Evolutionary conservation across 805 yeast genomes (phyloP), one percentile per base, ranked within the genome.

Genomic region (Starmerella tilneyi): DNA sequence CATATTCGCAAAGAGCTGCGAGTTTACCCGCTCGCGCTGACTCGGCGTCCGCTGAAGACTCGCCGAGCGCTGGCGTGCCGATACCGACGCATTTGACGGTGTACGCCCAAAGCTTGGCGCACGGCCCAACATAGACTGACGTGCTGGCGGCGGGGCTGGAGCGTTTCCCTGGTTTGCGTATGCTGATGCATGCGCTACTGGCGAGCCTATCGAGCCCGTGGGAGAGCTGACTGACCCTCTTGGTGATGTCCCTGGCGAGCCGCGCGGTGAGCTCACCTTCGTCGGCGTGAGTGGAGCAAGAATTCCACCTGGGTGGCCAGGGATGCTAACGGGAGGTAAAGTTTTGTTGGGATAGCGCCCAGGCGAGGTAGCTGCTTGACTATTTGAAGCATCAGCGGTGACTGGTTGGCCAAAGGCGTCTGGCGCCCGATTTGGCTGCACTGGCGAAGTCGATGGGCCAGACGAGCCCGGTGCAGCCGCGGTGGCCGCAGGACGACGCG

Each of bases 71-170:
- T 38, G 31, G 26, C 27, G 19, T 9, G 41, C 31, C n/a, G 41
- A 26, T 17, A n/a, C 29, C 46, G 41, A 45, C 43, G 43, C 46
- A 31, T 23, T 44, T 12, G 46, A 47, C 24, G 53, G 45, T 8
- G 43, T 35, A 11, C 53, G 42, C n/a, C 39, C 38, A 3, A 49
- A 40, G 20, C 46, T 41, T 13, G 37, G 23, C 17, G 29, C 26
- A 9, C 53, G 50, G 41, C 37, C 37, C 37, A 49, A 22, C 40
- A 38, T 37, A 26, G 21, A 5, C 22, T 41, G 49, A 22, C 53
- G 46, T 12, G 54, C 42, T 19, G 55, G 55, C 11, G 55, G 51
- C 8, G 55, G 50, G 13, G 41, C 41, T 17, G 55, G 55, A 30
- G 31, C 41, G 28, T 12, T 19, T 5, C 22, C 30, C 19, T 9